Percentiles rank a stretch among this genome's conserved stretches.
phyloP scores from a whole-genome alignment of 169 alveolate species.

The Cryptosporidium viatorum region DNA sequence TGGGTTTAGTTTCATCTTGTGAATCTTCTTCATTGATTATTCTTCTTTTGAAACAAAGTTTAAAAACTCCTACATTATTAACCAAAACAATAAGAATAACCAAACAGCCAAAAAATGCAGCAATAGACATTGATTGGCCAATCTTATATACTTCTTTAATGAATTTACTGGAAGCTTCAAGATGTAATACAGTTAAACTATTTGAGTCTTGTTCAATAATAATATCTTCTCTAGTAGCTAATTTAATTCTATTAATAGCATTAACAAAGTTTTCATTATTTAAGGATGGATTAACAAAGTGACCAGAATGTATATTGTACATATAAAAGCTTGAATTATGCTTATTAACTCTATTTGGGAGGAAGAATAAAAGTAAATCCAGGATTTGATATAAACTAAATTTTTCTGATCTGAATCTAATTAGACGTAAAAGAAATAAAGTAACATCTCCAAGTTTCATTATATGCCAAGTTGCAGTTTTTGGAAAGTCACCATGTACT shows the following conservation, averaged over 20 bases:
- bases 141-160: conserved; percentile 65
- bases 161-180: conserved; percentile 70
- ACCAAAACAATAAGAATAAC: conserved; percentile 58
- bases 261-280: conserved; percentile 10
- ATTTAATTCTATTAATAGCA: conserved; percentile 14
- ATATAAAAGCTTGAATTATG: conserved; percentile 36
- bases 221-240: conserved; percentile 20
- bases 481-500: conserved; percentile 46
- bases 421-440: conserved; percentile 29
- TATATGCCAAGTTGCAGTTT: conserved; percentile 50
- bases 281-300: neutral
- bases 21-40: neutral
- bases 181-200: conserved; percentile 27
- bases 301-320: conserved; percentile 73
- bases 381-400: conserved; percentile 31
- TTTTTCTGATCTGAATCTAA: conserved; percentile 45
- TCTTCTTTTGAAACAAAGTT: conserved; percentile 54
- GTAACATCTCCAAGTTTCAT: conserved; percentile 68
- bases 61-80: conserved; percentile 71
- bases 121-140: conserved; percentile 73
- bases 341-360: conserved; percentile 6
- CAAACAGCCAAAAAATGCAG: conserved; percentile 64
- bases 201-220: neutral
- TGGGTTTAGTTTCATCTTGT: neutral
- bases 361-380: conserved; percentile 11